phyloP scores from a whole-genome alignment of 2,329 filamentous ascomycete genomes.

The Eurotiales sp. region DNA sequence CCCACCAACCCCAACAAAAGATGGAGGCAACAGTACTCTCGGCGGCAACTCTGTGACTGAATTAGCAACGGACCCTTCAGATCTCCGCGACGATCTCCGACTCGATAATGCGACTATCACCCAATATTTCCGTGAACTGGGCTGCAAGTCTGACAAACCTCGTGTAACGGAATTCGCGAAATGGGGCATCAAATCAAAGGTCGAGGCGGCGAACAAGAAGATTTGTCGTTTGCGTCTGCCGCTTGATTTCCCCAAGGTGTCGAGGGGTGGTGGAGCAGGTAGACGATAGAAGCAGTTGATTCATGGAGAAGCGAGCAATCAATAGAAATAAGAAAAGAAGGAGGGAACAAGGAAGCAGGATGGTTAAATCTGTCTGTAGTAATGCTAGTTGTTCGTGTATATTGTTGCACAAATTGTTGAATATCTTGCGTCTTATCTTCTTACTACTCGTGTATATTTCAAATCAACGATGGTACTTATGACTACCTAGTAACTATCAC shows the following conservation, averaged over 20 bases:
- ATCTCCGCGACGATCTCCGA: constrained; percentile 43
- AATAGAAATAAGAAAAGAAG: background rate
- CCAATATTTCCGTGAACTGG: constrained; percentile 46
- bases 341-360: background rate
- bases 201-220: constrained; percentile 49
- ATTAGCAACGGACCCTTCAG: constrained; percentile 41
- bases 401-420: no score
- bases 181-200: constrained; percentile 55
- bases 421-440: no score
- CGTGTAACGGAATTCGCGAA: constrained; percentile 39
- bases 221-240: constrained; percentile 73
- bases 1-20: constrained; percentile 37
- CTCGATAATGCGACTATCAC: constrained; percentile 32
- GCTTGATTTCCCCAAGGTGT: constrained; percentile 71
- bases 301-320: no score
- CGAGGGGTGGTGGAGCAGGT: constrained; percentile 24
- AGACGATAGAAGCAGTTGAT: constrained; percentile 12
- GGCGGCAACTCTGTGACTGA: constrained; percentile 35
- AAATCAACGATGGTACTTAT: no score
- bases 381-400: no score
- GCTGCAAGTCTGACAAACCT: constrained; percentile 42
- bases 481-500: no score
- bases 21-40: constrained; percentile 32
- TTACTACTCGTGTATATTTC: no score
- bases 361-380: background rate